Percentiles rank a stretch among this genome's conserved stretches.
These are phyloP conservation scores for Yamadazyma atmosphaerica DNA, from an alignment of 1,139 yeast genomes.

Conservation along the genomic window DNA sequence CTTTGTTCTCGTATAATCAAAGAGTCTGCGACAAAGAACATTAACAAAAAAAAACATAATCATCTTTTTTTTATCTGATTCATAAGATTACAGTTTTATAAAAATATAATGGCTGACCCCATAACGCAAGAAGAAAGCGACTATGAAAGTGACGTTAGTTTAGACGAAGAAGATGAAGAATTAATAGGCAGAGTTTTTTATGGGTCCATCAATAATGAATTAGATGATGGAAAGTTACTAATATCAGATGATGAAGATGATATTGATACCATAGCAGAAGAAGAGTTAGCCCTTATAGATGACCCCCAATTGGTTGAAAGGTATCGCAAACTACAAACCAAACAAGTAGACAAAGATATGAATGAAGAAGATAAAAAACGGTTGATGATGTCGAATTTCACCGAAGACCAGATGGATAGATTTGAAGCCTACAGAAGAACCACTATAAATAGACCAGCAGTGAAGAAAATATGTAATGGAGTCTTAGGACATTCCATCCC, in stretches of 20 bases:
- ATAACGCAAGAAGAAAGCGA: too few relatives aligned
- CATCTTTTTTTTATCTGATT: too few relatives aligned
- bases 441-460: conserved; percentile 74
- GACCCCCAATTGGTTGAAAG: conserved; percentile 36
- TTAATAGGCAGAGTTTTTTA: conserved; percentile 48
- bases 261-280: conserved; percentile 6
- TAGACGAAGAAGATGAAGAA: conserved; percentile 51
- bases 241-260: conserved; percentile 28
- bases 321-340: conserved; percentile 27
- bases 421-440: conserved; percentile 88
- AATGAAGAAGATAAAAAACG: conserved; percentile 57
- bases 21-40: too few relatives aligned
- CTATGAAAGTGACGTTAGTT: conserved; percentile 37
- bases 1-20: too few relatives aligned
- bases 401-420: conserved; percentile 81
- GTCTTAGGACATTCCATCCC: conserved; percentile 83
- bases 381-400: conserved; percentile 68
- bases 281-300: conserved; percentile 33
- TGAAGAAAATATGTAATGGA: conserved; percentile 77
- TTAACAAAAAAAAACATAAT: too few relatives aligned
- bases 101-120: too few relatives aligned
- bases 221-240: conserved; percentile 13
- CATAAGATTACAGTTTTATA: too few relatives aligned
- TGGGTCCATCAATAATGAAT: conserved; percentile 22
- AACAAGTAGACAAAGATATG: conserved; percentile 23